A percentile compares a stretch with the other conserved stretches of the same genome.
Evolutionary conservation across 2,329 filamentous ascomycete genomes (phyloP).

Genomic region (Pseudodiploospora longispora): DNA sequence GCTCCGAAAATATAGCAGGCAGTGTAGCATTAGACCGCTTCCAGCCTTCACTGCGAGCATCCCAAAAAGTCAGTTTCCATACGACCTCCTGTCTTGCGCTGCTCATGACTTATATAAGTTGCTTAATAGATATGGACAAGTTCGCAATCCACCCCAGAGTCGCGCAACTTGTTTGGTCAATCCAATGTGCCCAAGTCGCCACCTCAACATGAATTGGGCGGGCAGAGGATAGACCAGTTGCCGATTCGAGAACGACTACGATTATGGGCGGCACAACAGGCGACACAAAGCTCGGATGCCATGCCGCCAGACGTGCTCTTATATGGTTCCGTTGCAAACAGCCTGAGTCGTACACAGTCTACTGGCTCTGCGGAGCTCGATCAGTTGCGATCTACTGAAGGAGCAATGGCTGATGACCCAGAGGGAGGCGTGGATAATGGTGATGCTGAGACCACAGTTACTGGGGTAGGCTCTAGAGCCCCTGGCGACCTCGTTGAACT

Average conservation of each 20-base stretch:
- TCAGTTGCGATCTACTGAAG: constrained; percentile 15
- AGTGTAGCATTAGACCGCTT: background rate
- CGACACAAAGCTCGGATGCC: constrained; percentile 12
- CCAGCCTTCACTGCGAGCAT: background rate
- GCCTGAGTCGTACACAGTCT: constrained; percentile 23
- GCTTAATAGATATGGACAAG: constrained; percentile 10
- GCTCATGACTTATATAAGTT: constrained; percentile 2
- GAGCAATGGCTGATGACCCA: constrained; percentile 16
- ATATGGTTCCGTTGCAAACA: constrained; percentile 21
- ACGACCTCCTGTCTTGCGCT: background rate
- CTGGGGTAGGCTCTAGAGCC: constrained; percentile 18
- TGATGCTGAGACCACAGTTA: constrained; percentile 17
- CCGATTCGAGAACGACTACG: constrained; percentile 34
- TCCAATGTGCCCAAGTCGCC: constrained; percentile 1
- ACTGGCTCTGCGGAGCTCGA: constrained; percentile 25
- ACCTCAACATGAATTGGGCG: constrained; percentile 1
- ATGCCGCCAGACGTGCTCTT: constrained; percentile 19
- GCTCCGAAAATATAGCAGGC: background rate
- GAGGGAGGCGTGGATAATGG: constrained; percentile 20
- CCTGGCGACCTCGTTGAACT: constrained; percentile 47
- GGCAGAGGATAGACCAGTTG: background rate
- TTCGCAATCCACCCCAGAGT: constrained; percentile 1
- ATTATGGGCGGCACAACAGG: constrained; percentile 32
- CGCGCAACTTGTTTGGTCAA: constrained; percentile 5
- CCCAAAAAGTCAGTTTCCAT: constrained; percentile 4